Evolutionary conservation across 768 basidiomycete species (phyloP), one percentile per base, ranked within the genome.

Genomic region (Serendipita vermifera): DNA sequence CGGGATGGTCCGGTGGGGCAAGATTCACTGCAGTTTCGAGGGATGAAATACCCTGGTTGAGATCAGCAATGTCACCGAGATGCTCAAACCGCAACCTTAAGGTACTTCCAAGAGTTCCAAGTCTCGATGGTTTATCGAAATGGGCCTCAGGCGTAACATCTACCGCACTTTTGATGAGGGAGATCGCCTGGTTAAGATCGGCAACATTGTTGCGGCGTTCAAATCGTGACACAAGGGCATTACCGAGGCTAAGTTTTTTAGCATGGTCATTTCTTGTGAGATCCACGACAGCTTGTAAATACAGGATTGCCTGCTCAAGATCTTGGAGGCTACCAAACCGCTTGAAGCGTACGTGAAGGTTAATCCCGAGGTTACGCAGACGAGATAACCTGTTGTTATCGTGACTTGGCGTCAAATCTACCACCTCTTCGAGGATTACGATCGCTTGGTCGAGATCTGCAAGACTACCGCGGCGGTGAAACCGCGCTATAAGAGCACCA

Each of bases 291-390:
- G 56, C 36, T 31, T 60, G 58, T 35, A 65, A 64, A 33, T 65
- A 63, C 3, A 59, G 58, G 31, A 71, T 62, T 36, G 68, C 62
- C 5, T 62, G 51, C 13, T 67, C 62, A 5, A 69, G 57, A 15
- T 65, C 66, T 24, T 58, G 57, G 13, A 26, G 38, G n/a, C 62
- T 62, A 4, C 68, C 66, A 61, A 62, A 64, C 3, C 64, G 63
- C 22, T n/a, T n/a, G n/a, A n/a, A n/a, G n/a, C n/a, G n/a, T n/a
- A n/a, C n/a, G n/a, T n/a, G n/a, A n/a, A n/a, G n/a, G n/a, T n/a
- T n/a, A n/a, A n/a, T n/a, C n/a, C n/a, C n/a, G n/a, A n/a, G n/a
- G n/a, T n/a, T n/a, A n/a, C n/a, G n/a, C n/a, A n/a, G n/a, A n/a
- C n/a, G n/a, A n/a, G n/a, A n/a, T n/a, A n/a, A n/a, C n/a, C n/a